Evolutionary conservation across 129 eudicot species (phyloP), one percentile per base, ranked within the genome.

Genomic region (Saposhnikovia divaricata): DNA sequence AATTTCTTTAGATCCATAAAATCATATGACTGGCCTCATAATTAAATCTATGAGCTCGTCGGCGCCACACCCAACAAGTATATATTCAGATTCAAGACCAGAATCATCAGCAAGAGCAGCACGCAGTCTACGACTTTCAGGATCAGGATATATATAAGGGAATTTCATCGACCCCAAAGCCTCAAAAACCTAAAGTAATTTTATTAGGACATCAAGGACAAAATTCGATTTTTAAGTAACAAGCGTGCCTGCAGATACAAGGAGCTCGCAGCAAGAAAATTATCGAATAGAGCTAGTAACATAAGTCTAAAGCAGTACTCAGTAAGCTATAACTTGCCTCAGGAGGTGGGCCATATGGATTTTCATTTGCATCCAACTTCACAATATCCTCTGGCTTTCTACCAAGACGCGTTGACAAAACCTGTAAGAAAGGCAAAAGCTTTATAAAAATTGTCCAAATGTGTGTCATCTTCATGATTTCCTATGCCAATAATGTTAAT

Each of bases 271-370:
- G 13, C 3, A 48, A 10, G 74, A 38, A 31, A 71, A 38, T 39
- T 71, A 71, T 14, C 5, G 18, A 38, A 14, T 66, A 19, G 72
- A 34, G 18, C 7, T 66, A 11, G 8, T 28, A 66, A 31, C 71
- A 9, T 6, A 68, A 71, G 39, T 16, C 42, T 34, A 13, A 15
- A 80, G 25, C 34, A 80, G 21, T 23, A 73, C 34, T 61, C 21
- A 23, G 57, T n/a, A 78, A 75, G 14, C 45, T 71, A 47, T 14
- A 12, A 38, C 81, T 80, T 89, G 84, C 98, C 91, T 96, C 99
- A 57, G 98, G 99, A 79, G 99, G 99, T 80, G 98, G 98, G 76
- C 99, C 99, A 78, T 96, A 96, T 53, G 98, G 99, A 76, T 96
- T 96, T 84, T 96, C 99, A 87, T 96, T 96, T 81, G 99, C 99